Evolutionary conservation across 352 stramenopile genomes (phyloP), one percentile per base, ranked within the genome.

Genomic region (Blastocystis sp.): DNA sequence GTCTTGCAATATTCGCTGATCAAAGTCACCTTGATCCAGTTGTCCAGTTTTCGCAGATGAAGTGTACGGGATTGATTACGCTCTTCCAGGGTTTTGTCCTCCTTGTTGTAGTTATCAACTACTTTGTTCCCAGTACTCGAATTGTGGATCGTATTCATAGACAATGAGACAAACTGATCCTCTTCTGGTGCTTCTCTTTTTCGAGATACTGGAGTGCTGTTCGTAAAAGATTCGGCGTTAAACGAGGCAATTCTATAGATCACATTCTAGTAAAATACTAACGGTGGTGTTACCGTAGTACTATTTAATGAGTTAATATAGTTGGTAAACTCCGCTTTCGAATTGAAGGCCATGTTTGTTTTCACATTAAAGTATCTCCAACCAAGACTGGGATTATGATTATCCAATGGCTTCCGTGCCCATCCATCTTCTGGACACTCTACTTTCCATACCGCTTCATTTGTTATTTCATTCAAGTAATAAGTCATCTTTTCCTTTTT

Each of bases 1-100:
- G 20, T 2, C 20, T 26, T 70, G 41, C 59, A 37, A 37, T 88
- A 76, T 11, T 88, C 59, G 39, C 63, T 39, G 55, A 88, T 88
- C 18, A 76, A 54, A 55, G 34, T 63, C 20, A 62, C 53, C 50
- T 88, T 88, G 39, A 88, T 78, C 76, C 76, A 88, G 30, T 88
- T 88, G 50, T 88, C 69, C 24, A 88, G 50, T 45, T 62, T 88
- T 4, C 76, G 59, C 11, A 88, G 64, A 88, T 88, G 76, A 45
- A 88, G 43, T 24, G 69, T 88, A 6, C 9, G 13, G 0, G 76
- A 88, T n/a, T 75, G 30, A n/a, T 70, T 30, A 5, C 76, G 59
- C 16, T 75, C 18, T 34, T 76, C 64, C 39, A 45, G 9, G 4
- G 59, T 75, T 47, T 55, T 75, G 43, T 88, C 76, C 39, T 88